Evolutionary conservation across 1,284 basidiomycete genomes (phyloP).

Genomic region (Volvariella surrecta): DNA sequence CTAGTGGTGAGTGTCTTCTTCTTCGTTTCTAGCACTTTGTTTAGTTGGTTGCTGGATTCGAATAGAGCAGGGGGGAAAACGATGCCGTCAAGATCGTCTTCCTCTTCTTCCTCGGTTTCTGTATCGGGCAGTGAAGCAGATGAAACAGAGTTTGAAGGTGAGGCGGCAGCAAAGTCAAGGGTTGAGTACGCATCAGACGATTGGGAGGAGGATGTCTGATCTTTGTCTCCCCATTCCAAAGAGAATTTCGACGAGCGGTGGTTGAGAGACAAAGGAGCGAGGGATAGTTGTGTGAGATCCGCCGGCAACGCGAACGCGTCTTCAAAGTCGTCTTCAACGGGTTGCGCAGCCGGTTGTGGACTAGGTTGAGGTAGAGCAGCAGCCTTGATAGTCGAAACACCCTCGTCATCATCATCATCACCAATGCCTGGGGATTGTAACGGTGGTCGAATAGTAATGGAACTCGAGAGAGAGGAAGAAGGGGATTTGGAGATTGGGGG

Average conservation of each 20-base stretch:
- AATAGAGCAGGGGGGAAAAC: slow-evolving; percentile 68
- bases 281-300: slow-evolving; percentile 69
- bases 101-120: slow-evolving; percentile 63
- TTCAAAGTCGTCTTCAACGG: slow-evolving; percentile 65
- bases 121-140: slow-evolving; percentile 61
- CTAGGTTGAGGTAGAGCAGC: slow-evolving; percentile 29
- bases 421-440: slow-evolving; percentile 33
- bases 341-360: slow-evolving; percentile 22
- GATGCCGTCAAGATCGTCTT: slow-evolving; percentile 69
- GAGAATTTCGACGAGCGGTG: slow-evolving; percentile 73
- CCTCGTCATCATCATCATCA: slow-evolving; percentile 69
- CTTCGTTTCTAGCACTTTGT: slow-evolving; percentile 67
- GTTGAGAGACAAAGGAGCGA: slow-evolving; percentile 60
- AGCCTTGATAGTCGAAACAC: slow-evolving; percentile 72
- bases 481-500: slow-evolving; percentile 18
- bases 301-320: slow-evolving; percentile 69
- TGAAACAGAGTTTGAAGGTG: slow-evolving; percentile 61
- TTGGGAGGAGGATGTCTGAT: slow-evolving; percentile 71
- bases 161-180: slow-evolving; percentile 63
- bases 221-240: slow-evolving; percentile 76
- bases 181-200: slow-evolving; percentile 77
- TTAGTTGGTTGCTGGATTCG: slow-evolving; percentile 60
- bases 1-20: slow-evolving; percentile 47
- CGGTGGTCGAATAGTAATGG: slow-evolving; percentile 61
- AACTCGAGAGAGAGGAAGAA: too few relatives aligned